Conservation (phyloP, 164 flowering plant genomes). For the Malania oleifera region DNA sequence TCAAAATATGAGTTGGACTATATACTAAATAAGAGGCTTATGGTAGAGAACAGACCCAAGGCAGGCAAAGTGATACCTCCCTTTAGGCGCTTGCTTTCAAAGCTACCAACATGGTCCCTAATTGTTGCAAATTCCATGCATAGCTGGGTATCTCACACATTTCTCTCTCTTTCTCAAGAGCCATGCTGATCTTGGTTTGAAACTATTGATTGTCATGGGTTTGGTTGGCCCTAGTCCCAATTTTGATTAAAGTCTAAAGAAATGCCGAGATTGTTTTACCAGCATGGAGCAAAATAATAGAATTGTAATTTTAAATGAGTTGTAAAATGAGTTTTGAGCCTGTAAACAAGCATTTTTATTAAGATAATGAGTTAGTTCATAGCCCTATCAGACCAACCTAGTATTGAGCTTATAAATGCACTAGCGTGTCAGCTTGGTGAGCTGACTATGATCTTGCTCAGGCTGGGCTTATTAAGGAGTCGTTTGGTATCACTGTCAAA, state of each 20-base stretch:
- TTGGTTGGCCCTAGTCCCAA: background rate
- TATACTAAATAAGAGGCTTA: conserved; percentile 36
- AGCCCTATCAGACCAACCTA: too few relatives aligned
- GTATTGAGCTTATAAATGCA: too few relatives aligned
- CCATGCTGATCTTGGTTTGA: background rate
- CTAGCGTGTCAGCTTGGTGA: too few relatives aligned
- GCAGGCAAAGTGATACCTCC: conserved; percentile 60
- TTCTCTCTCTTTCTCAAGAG: background rate
- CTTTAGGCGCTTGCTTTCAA: conserved; percentile 72
- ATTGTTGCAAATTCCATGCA: conserved; percentile 92
- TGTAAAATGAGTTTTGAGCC: too few relatives aligned
- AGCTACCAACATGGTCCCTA: conserved; percentile 83
- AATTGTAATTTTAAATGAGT: too few relatives aligned
- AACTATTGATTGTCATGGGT: background rate
- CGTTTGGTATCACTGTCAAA: too few relatives aligned
- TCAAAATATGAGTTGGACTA: conserved; percentile 70
- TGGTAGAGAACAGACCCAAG: conserved; percentile 26
- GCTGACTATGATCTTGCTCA: too few relatives aligned
- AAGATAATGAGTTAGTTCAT: too few relatives aligned
- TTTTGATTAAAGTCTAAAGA: background rate
- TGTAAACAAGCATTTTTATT: too few relatives aligned
- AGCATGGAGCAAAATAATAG: background rate
- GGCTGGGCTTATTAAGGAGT: too few relatives aligned
- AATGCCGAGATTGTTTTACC: background rate
- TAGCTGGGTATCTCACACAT: conserved; percentile 67